These are phyloP conservation scores for Periconia sp. DNA, from an alignment of 2,329 filamentous ascomycete genomes.

Conservation along the genomic window DNA sequence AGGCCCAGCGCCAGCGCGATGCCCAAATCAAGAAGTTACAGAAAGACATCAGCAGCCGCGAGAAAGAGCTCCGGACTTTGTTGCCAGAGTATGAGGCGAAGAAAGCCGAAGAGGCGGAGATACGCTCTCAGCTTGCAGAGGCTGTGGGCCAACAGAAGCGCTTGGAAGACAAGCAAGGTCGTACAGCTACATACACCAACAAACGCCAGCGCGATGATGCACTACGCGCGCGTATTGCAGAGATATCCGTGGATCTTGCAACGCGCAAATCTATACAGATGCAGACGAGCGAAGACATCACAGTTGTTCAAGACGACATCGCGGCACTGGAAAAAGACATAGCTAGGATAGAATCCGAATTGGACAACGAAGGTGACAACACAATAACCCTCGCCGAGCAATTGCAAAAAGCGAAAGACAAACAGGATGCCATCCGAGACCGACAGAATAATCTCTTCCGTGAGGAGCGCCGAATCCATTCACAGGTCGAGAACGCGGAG, in stretches of 20 bases:
- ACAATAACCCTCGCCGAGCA: constrained; percentile 73
- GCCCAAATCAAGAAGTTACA: constrained; percentile 72
- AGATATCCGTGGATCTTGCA: constrained; percentile 74
- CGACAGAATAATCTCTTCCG: constrained; percentile 85
- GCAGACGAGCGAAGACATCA: constrained; percentile 82
- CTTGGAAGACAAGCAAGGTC: constrained; percentile 88
- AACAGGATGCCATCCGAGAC: constrained; percentile 76
- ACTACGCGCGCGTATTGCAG: constrained; percentile 77
- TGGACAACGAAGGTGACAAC: constrained; percentile 78
- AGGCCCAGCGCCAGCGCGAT: constrained; percentile 70
- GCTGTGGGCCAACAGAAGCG: constrained; percentile 75
- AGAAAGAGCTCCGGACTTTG: constrained; percentile 74
- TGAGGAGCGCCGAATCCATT: constrained; percentile 84
- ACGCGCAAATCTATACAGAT: constrained; percentile 82
- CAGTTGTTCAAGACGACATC: constrained; percentile 71
- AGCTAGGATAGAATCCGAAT: constrained; percentile 66
- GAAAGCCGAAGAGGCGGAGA: constrained; percentile 70
- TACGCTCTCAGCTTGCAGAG: constrained; percentile 72
- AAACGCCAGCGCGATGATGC: constrained; percentile 87
- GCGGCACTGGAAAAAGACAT: constrained; percentile 72
- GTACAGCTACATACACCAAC: constrained; percentile 82
- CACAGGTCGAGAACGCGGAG: constrained; percentile 72
- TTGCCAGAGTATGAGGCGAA: constrained; percentile 74
- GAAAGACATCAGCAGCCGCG: constrained; percentile 72
- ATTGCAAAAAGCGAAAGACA: constrained; percentile 75